A percentile compares a stretch with the other conserved stretches of the same genome.
phyloP scores from a whole-genome alignment of 805 yeast species.

The Candida odintsovae region DNA sequence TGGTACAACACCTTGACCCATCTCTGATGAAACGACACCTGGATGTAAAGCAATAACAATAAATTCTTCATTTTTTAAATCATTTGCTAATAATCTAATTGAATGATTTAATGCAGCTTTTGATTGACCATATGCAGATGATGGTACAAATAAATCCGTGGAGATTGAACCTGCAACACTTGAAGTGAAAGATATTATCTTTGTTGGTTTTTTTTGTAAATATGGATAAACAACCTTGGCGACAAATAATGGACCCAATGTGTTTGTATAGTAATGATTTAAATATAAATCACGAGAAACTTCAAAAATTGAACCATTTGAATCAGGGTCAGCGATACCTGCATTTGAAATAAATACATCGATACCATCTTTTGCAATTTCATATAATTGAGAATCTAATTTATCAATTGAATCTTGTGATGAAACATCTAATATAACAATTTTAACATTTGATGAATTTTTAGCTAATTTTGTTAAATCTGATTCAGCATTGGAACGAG shows the following conservation, averaged over 20 bases:
- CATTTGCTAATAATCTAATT: neutral
- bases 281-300: constrained; percentile 3
- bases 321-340: constrained; percentile 2
- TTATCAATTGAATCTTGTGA: constrained; percentile 8
- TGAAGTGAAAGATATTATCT: constrained; percentile 25
- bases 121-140: constrained; percentile 25
- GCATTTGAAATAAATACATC: constrained; percentile 14
- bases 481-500: neutral
- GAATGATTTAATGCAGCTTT: constrained; percentile 19
- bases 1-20: neutral
- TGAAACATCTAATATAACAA: constrained; percentile 8
- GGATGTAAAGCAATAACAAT: constrained; percentile 1
- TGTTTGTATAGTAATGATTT: constrained; percentile 5
- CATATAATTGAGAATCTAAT: constrained; percentile 2
- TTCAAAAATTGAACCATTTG: constrained; percentile 1
- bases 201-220: constrained; percentile 14
- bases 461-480: neutral
- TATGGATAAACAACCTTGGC: constrained; percentile 10
- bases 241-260: constrained; percentile 7
- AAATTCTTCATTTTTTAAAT: neutral
- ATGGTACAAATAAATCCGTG: neutral
- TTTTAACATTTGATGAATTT: constrained; percentile 1
- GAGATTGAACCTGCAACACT: constrained; percentile 19
- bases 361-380: constrained; percentile 8
- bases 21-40: neutral